phyloP scores from a whole-genome alignment of 2,329 filamentous ascomycete species.

The Aureobasidium leucospermi region DNA sequence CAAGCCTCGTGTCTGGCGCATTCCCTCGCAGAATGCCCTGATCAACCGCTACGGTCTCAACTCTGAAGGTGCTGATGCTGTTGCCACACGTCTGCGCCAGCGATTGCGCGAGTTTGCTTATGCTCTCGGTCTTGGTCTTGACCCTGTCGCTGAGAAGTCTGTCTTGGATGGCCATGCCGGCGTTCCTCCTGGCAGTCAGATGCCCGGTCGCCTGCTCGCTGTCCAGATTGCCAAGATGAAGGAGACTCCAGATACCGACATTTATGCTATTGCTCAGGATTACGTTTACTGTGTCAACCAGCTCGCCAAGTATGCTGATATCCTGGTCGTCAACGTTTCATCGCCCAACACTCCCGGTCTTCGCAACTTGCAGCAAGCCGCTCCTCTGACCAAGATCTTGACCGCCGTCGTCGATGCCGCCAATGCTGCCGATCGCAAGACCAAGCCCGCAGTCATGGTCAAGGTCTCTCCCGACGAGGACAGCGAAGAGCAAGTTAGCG shows the following conservation, averaged over 20 bases:
- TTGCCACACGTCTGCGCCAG: constrained; percentile 71
- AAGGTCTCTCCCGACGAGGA: constrained; percentile 97
- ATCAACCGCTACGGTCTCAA: constrained; percentile 97
- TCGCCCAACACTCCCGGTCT: constrained; percentile 93
- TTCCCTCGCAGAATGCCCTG: constrained; percentile 75
- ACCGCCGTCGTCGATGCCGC: constrained; percentile 77
- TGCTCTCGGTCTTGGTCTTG: constrained; percentile 56
- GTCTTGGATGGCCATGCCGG: constrained; percentile 69
- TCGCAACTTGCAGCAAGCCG: constrained; percentile 75
- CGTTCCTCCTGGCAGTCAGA: constrained; percentile 77
- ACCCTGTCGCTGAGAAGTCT: constrained; percentile 56
- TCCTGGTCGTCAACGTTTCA: constrained; percentile 96
- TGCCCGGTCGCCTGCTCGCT: constrained; percentile 67
- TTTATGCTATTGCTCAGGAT: constrained; percentile 67
- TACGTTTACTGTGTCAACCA: constrained; percentile 86
- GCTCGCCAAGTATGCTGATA: constrained; percentile 81
- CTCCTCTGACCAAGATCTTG: constrained; percentile 73
- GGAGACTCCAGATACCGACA: constrained; percentile 74
- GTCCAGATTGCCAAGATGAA: constrained; percentile 99
- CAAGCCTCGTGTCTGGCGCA: constrained; percentile 77
- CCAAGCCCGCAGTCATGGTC: constrained; percentile 82
- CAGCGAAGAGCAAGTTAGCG: constrained; percentile 71
- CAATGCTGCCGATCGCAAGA: constrained; percentile 57
- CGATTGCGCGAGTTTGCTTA: constrained; percentile 72
- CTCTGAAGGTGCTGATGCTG: constrained; percentile 78